Base-by-base conservation (phyloP, 176 grass and related monocot genomes). In the Eragrostis nindensis region DNA sequence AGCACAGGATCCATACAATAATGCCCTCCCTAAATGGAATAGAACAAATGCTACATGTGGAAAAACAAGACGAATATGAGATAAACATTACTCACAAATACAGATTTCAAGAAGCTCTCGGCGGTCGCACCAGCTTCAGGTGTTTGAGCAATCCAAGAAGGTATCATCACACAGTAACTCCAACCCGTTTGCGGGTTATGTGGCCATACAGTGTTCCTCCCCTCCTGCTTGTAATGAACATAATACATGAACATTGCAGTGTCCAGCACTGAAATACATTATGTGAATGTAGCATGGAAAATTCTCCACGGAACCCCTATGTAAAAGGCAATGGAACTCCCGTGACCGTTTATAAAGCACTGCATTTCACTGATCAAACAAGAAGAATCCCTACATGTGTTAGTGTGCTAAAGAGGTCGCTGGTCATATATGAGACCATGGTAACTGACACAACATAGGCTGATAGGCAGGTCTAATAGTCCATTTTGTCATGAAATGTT, bases 101-200 rank as follows among this genome's bases (percentile, higher is more conserved):
- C 76, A 81, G 97, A 94, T 87, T 99, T 96, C 87, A 95, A 82
- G 82, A 98, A 93, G 84, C 80, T 89, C 55, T 93, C 92, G 61
- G 94, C 57, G 7, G 97, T 77, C 49, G 63, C 88, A 85, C 85
- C 87, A 79, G 89, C 80, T 84, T 99, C 97, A 25, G 86, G 79
- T 74, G 92, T 80, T 86, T 93, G 82, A 52, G 92, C 77, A 27
- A 80, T 95, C 97, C 97, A 99, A 82, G 97, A 99, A 79, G 97
- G 97, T 52, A 99, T 71, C 40, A 83, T 93, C 68, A 99, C 91
- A 87, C 97, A 99, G 86, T 93, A 99, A 87, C 97, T 99, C 90
- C 91, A 99, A 24, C 97, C 97, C 25, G 90, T 95, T 85, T 88
- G 97, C 78, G 89, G 90, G 75, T 95, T 95, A 86, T 99, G 97